Base-by-base conservation (phyloP, 179 eudicot species). In the Beta macrorhiza region DNA sequence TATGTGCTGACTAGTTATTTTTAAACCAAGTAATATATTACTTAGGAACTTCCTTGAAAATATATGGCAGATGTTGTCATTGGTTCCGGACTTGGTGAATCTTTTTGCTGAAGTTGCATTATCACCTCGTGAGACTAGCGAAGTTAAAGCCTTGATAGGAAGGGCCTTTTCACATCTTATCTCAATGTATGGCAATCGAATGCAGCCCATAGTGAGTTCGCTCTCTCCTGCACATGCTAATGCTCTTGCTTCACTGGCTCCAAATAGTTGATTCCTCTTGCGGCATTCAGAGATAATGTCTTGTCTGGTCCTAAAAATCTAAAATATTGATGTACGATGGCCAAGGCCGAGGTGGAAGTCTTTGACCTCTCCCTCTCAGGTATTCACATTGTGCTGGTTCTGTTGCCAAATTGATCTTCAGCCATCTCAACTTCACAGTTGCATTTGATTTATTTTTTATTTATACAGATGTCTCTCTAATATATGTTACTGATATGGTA, bases 91-190 rank as follows among this genome's bases (percentile, higher is more conserved):
- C 37, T 81, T 94, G 71, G 92, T 97, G 81, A 90, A 88, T 80
- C 71, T 94, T 22, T 96, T 97, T 79, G 99, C 97, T 67, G 91
- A 97, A 88, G 97, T 97, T 70, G 93, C 97, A 68, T 74, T 81
- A 69, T 96, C 99, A 72, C 92, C 96, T 10, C 87, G 80, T 49
- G 99, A 96, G 86, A 90, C 92, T 53, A 84, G 87, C 49, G 98
- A 97, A 86, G 93, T 92, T 59, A 97, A 97, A 87, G 82, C 85
- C 82, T 87, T 87, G 47, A 89, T 97, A 82, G 97, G 97, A 79
- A 88, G 92, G 85, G 95, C 97, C 44, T 90, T 96, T 79, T 91
- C 99, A 47, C 99, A 96, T 84, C 90, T 96, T 76, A 76, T 96
- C 37, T 92, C 97, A 72, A 78, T 92, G 52, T 96, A 94, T 68